phyloP scores from a whole-genome alignment of 192 early-diverging fungal genomes.

The Coemansia asiatica region DNA sequence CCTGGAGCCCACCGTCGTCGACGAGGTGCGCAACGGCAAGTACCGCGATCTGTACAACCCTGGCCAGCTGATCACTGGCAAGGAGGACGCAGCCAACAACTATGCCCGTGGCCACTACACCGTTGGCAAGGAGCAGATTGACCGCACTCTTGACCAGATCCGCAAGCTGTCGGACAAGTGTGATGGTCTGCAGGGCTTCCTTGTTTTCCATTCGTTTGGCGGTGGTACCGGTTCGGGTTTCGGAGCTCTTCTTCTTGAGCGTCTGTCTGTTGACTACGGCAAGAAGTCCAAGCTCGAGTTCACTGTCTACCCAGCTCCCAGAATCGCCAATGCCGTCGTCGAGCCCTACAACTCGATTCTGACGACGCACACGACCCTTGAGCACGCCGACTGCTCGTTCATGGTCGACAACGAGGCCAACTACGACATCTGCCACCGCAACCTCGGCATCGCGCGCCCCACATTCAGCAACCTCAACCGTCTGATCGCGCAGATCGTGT shows the following conservation, averaged over 20 bases:
- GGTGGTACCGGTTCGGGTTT: constrained; percentile 99
- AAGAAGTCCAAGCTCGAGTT: constrained; percentile 99
- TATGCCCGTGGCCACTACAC: constrained; percentile 99
- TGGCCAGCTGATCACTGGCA: constrained; percentile 99
- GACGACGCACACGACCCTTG: constrained; percentile 98
- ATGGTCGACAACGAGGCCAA: constrained; percentile 99
- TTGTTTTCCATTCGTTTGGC: constrained; percentile 99
- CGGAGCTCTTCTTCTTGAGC: constrained; percentile 95
- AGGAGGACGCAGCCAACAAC: constrained; percentile 99
- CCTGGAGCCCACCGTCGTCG: constrained; percentile 92
- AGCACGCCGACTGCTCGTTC: constrained; percentile 99
- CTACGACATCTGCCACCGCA: constrained; percentile 98
- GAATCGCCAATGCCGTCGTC: constrained; percentile 94
- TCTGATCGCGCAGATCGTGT: constrained; percentile 97
- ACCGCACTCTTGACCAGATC: constrained; percentile 93
- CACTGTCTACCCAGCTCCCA: constrained; percentile 98
- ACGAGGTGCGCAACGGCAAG: constrained; percentile 98
- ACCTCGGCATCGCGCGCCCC: constrained; percentile 95
- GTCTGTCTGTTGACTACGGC: constrained; percentile 99
- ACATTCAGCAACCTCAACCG: constrained; percentile 98
- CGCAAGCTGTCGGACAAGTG: constrained; percentile 98
- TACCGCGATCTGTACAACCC: constrained; percentile 92
- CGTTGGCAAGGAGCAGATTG: constrained; percentile 98
- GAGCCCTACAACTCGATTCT: constrained; percentile 99
- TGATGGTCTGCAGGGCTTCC: constrained; percentile 97